phyloP scores from a whole-genome alignment of 768 basidiomycete genomes.

The Neoboletus magnificus region DNA sequence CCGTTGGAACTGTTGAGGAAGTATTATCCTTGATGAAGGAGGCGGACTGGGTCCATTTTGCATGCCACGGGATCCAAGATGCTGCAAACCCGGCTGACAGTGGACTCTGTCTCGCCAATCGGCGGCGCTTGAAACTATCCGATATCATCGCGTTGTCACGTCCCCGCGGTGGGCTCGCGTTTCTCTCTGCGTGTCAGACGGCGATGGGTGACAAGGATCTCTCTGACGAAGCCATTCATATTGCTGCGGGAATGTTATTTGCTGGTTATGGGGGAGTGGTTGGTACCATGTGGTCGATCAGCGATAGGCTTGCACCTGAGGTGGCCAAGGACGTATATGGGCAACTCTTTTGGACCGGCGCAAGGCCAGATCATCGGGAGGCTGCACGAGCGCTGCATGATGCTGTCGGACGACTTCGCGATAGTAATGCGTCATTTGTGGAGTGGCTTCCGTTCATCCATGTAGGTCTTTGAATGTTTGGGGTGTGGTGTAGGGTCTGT shows the following conservation, averaged over 20 bases:
- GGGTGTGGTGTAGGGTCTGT: not conserved
- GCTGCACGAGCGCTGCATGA: conserved; percentile 4
- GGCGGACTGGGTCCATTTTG: not conserved
- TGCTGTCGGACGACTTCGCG: not conserved
- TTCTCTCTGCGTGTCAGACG: conserved; percentile 49
- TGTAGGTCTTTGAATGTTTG: not conserved
- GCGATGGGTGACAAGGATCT: conserved; percentile 35
- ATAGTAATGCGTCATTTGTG: not conserved
- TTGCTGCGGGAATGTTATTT: conserved; percentile 40
- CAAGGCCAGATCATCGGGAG: not conserved
- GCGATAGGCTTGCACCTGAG: conserved; percentile 35
- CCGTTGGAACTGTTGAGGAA: not conserved
- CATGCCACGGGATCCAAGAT: not conserved
- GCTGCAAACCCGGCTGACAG: conserved; percentile 16
- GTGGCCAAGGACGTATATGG: conserved; percentile 35
- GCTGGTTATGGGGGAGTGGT: conserved; percentile 34
- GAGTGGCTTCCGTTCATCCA: not conserved
- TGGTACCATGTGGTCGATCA: conserved; percentile 45
- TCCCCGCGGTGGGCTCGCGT: conserved; percentile 33
- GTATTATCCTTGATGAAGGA: not conserved
- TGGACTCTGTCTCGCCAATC: conserved; percentile 11
- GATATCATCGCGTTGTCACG: conserved; percentile 8
- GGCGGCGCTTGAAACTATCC: not conserved
- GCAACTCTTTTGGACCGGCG: not conserved
- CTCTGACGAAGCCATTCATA: conserved; percentile 39